Base-by-base conservation (phyloP, 2,329 filamentous ascomycete genomes). In the Neocucurbitaria cava region DNA sequence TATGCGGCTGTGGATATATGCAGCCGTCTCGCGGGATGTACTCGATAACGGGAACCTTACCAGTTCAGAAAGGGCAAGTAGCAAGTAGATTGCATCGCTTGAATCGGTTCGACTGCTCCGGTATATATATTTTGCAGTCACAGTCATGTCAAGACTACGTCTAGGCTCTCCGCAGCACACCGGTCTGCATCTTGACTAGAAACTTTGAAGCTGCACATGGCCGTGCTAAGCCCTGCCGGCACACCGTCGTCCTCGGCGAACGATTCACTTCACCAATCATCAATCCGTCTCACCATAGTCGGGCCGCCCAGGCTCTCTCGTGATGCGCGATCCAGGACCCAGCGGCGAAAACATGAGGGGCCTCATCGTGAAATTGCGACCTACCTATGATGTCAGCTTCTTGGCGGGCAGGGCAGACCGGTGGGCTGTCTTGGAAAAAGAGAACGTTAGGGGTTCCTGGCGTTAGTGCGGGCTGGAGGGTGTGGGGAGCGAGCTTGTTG, bases 301-400 rank as follows among this genome's bases (percentile, higher is more conserved):
- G 18, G 45, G 9, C 31, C 33, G 44, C 53, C 54, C 56, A 54
- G 52, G 33, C 44, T 23, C 26, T 26, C 41, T 53, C 43, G 49
- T 43, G 36, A 46, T 49, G 54, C 47, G 47, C 52, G 43, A 38
- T 49, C 38, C 31, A 40, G 33, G 42, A 23, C 26, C n/a, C 21
- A 24, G 43, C 24, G 56, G 53, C 50, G 52, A 50, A 56, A 53
- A 55, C 48, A 24, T 28, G 52, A 56, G 48, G 54, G 55, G 55
- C 50, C n/a, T n/a, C n/a, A 59, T 48, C 18, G 15, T 42, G 17
- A 18, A 17, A n/a, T 15, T 40, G 23, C 13, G 9, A 5, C n/a
- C 23, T 8, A 26, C 40, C 31, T 39, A 59, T 64, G 61, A 64
- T 59, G 54, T 64, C 35, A 60, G 55, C 3, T 33, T 48, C 49